Evolutionary conservation across 176 grass and related monocot genomes (phyloP).

Genomic region (Carex parvula): DNA sequence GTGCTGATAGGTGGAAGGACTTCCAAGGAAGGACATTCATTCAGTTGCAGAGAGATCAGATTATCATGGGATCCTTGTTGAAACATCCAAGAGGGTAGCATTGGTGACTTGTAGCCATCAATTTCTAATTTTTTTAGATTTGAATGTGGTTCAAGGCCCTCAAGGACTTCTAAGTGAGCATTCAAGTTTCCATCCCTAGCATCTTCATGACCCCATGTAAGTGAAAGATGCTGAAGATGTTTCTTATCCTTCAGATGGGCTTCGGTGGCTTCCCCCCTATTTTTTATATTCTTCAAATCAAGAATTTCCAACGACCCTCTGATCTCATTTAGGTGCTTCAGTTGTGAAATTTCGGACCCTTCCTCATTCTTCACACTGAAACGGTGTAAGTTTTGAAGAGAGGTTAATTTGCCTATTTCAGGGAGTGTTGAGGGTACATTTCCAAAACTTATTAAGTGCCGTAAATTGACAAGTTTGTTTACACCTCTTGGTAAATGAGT

Average conservation of each 20-base stretch:
- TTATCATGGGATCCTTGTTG: neutral
- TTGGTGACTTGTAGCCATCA: neutral
- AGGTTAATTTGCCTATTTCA: constrained; percentile 11
- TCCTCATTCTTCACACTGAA: constrained; percentile 4
- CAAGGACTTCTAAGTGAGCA: neutral
- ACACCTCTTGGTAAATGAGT: neutral
- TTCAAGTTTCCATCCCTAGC: neutral
- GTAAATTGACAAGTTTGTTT: neutral
- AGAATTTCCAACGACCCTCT: neutral
- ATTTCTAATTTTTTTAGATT: neutral
- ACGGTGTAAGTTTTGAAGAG: neutral
- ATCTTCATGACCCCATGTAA: neutral
- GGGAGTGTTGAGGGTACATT: too few species aligned
- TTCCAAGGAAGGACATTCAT: neutral
- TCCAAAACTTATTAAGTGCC: neutral
- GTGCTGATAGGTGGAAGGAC: neutral
- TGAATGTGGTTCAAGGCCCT: neutral
- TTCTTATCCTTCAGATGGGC: neutral
- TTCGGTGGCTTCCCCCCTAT: neutral
- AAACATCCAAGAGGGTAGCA: neutral
- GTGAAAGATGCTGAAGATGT: neutral
- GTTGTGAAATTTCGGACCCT: constrained; percentile 10
- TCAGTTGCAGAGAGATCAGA: neutral
- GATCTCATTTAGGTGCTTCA: constrained; percentile 16
- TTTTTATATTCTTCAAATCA: constrained; percentile 13